A percentile compares a stretch with the other conserved stretches of the same genome.
phyloP scores from a whole-genome alignment of 176 grass and related monocot species.

The Poa pratensis region DNA sequence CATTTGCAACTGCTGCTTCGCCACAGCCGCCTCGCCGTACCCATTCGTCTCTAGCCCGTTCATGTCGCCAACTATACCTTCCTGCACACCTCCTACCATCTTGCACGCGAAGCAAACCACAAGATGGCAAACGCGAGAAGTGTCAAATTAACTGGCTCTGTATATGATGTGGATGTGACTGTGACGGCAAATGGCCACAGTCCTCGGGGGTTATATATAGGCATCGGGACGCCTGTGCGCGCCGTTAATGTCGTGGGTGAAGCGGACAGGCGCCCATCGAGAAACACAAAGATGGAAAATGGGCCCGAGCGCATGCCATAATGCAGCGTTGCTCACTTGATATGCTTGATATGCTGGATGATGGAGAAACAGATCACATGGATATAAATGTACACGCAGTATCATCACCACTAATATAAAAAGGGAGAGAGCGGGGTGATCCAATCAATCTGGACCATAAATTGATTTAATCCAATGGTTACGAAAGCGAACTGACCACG shows the following conservation, averaged over 20 bases:
- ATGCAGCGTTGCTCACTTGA: no score
- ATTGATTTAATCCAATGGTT: no score
- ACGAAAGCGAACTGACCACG: no score
- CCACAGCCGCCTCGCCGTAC: neutral
- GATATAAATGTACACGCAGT: no score
- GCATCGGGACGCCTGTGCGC: neutral
- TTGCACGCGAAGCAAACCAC: neutral
- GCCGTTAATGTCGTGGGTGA: neutral
- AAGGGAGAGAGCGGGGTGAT: no score
- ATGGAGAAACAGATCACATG: no score
- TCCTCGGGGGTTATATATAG: neutral
- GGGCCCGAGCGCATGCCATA: no score
- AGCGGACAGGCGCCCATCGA: no score
- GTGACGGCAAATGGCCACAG: neutral
- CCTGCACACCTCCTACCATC: conserved; percentile 47
- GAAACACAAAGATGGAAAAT: no score
- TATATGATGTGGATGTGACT: neutral
- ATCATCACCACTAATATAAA: no score
- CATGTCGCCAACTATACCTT: conserved; percentile 20
- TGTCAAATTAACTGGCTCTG: neutral
- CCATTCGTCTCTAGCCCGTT: neutral
- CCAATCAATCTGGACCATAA: no score
- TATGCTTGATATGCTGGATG: no score
- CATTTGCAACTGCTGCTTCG: neutral
- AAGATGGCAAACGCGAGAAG: neutral